A percentile compares a stretch with the other conserved stretches of the same genome.
Conservation (phyloP, 345 rosid genomes). For the Leavenworthia alabamica region DNA sequence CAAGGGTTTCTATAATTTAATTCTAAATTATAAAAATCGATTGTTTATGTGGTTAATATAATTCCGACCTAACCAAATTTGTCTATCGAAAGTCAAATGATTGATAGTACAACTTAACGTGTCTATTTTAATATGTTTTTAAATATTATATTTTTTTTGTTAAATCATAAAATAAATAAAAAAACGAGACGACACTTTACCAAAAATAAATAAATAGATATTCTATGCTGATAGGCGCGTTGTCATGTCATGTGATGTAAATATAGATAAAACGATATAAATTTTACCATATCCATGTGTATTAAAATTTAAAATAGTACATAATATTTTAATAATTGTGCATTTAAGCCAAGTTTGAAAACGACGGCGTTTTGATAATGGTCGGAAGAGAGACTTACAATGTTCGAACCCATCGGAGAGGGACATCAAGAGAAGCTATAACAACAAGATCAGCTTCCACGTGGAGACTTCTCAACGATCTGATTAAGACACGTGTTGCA, state of each 20-base stretch:
- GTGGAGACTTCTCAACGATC: constrained; percentile 51
- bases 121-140: too few relatives aligned
- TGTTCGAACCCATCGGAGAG: constrained; percentile 77
- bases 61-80: background rate
- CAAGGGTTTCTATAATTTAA: background rate
- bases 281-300: background rate
- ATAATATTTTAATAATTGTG: too few relatives aligned
- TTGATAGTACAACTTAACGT: background rate
- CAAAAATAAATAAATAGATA: background rate
- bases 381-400: constrained; percentile 48
- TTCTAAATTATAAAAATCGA: background rate
- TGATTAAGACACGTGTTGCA: constrained; percentile 85
- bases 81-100: background rate
- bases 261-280: background rate
- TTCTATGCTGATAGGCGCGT: too few relatives aligned
- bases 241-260: background rate
- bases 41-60: background rate
- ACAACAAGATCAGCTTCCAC: constrained; percentile 94
- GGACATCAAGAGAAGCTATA: constrained; percentile 93
- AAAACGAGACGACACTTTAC: too few relatives aligned
- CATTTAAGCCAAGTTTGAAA: background rate
- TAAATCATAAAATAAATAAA: background rate
- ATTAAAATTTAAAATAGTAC: too few relatives aligned
- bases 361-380: constrained; percentile 2
- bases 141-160: too few relatives aligned